Conservation (phyloP, 768 basidiomycete species). For the Bullera alba region DNA sequence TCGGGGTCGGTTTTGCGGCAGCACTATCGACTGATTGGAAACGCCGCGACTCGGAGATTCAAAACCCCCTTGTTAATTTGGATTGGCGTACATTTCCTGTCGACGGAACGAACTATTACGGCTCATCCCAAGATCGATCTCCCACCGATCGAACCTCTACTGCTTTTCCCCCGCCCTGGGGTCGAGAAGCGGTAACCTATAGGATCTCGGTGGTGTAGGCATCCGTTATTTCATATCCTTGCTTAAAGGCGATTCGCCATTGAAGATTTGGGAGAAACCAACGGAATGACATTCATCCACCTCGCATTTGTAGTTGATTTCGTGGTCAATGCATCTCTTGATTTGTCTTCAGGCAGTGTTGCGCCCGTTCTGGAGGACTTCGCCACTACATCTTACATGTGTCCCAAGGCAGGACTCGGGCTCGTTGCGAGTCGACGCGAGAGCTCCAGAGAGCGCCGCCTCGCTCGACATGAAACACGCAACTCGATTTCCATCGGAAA, state of each 20-base stretch:
- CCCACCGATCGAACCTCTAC: neutral
- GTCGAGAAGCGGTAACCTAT: slow-evolving; percentile 2
- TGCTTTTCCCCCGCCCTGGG: slow-evolving; percentile 1
- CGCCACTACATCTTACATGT: no score
- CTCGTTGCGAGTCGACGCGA: no score
- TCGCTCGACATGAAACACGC: no score
- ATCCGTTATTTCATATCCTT: slow-evolving; percentile 46
- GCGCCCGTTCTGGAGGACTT: no score
- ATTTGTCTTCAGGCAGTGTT: neutral
- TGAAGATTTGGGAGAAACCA: slow-evolving; percentile 45
- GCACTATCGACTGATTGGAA: slow-evolving; percentile 39
- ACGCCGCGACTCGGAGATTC: slow-evolving; percentile 21
- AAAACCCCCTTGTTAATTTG: neutral
- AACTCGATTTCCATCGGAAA: no score
- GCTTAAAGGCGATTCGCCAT: slow-evolving; percentile 37
- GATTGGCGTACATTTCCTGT: slow-evolving; percentile 45
- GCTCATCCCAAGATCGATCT: slow-evolving; percentile 34
- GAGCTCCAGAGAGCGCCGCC: no score
- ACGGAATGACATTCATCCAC: slow-evolving; percentile 44
- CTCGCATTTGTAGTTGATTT: no score
- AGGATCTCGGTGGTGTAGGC: neutral
- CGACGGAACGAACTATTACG: slow-evolving; percentile 39
- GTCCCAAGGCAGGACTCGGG: no score
- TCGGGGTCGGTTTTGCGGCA: slow-evolving; percentile 9
- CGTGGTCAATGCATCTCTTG: no score